phyloP scores from a whole-genome alignment of 2,329 filamentous ascomycete genomes.

The Grosmannia clavigera region DNA sequence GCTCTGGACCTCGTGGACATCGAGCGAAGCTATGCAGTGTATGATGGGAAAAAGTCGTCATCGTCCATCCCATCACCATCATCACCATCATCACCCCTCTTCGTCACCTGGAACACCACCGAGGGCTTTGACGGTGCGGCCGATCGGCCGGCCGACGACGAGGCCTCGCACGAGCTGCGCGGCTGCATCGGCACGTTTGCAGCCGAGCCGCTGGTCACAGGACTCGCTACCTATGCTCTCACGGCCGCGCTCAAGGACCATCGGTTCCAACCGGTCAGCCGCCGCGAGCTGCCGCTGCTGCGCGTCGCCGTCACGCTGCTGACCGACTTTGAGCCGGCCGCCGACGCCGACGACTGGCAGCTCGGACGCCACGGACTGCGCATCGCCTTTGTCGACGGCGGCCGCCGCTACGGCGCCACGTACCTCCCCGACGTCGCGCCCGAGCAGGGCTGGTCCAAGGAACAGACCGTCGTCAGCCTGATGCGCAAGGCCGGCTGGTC shows the following conservation, averaged over 20 bases:
- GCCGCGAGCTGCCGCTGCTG: conserved; percentile 42
- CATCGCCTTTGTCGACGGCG: conserved; percentile 68
- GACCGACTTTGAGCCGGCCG: conserved; percentile 67
- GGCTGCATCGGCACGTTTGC: conserved; percentile 97
- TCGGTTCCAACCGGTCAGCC: conserved; percentile 45
- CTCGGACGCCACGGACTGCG: conserved; percentile 78
- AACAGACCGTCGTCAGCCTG: conserved; percentile 78
- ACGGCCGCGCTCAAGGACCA: conserved; percentile 59
- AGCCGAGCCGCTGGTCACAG: conserved; percentile 56
- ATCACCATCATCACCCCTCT: conserved; percentile 54
- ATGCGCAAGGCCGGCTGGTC: conserved; percentile 94
- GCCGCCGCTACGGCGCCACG: conserved; percentile 61
- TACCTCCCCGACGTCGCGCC: conserved; percentile 85
- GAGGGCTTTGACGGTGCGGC: conserved; percentile 21
- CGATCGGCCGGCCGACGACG: conserved; percentile 30
- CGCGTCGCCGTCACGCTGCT: conserved; percentile 68
- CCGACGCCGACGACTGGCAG: conserved; percentile 68
- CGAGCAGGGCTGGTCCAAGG: conserved; percentile 91
- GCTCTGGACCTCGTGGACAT: conserved; percentile 56
- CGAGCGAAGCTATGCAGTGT: conserved; percentile 49
- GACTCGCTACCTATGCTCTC: conserved; percentile 68
- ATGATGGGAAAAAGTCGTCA: conserved; percentile 17
- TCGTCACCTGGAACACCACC: conserved; percentile 87
- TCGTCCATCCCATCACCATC: conserved; percentile 2
- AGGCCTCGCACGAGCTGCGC: conserved; percentile 49